A percentile compares a stretch with the other conserved stretches of the same genome.
Evolutionary conservation across 2,329 filamentous ascomycete genomes (phyloP).

Genomic region (Colletotrichum sp.): DNA sequence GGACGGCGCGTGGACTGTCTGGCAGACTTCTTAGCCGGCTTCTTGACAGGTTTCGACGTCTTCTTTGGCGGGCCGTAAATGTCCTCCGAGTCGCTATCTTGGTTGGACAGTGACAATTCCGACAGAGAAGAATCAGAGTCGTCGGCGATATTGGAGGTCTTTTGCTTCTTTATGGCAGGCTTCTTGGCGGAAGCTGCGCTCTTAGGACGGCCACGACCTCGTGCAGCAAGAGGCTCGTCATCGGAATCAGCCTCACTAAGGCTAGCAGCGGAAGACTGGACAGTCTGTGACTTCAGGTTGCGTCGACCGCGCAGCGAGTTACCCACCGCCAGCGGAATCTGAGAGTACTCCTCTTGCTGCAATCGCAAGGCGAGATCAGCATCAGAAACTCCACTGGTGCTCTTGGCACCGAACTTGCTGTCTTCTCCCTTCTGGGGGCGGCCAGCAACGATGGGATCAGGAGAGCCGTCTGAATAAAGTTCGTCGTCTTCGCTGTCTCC

Average conservation of each 20-base stretch:
- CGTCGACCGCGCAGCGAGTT: not conserved
- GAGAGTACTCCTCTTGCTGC: constrained; percentile 36
- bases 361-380: constrained; percentile 37
- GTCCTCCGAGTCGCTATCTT: not conserved
- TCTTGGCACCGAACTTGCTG: constrained; percentile 3
- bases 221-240: not conserved
- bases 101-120: not conserved
- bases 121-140: constrained; percentile 23
- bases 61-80: not conserved
- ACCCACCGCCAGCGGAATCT: constrained; percentile 1
- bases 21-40: not conserved
- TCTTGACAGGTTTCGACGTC: not conserved
- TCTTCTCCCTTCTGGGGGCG: constrained; percentile 39
- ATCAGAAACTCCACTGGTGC: constrained; percentile 22
- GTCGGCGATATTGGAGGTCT: constrained; percentile 3
- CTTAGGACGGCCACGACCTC: constrained; percentile 31
- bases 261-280: not conserved
- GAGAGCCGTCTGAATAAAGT: constrained; percentile 27
- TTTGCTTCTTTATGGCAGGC: constrained; percentile 2
- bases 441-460: constrained; percentile 37
- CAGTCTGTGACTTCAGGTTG: not conserved
- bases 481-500: constrained; percentile 47
- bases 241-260: constrained; percentile 11
- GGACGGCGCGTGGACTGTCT: not conserved
- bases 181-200: constrained; percentile 29